Percentiles rank a stretch among this genome's conserved stretches.
phyloP scores from a whole-genome alignment of 2,329 filamentous ascomycete genomes.

The Ascosphaera apis region DNA sequence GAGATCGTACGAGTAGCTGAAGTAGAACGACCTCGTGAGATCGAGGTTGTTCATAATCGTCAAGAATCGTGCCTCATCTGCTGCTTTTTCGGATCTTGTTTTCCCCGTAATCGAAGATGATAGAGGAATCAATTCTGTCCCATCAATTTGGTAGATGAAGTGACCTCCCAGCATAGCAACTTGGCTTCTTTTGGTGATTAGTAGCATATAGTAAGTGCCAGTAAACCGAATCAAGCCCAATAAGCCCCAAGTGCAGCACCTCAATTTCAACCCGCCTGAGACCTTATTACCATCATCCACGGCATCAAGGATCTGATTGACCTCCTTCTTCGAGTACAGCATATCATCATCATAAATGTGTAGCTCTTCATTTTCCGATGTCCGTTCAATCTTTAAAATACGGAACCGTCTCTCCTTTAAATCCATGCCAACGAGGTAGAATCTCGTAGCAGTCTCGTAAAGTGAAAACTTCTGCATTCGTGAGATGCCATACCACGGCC shows the following conservation, averaged over 20 bases:
- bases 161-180: conserved; percentile 92
- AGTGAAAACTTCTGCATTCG: conserved; percentile 93
- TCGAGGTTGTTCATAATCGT: conserved; percentile 79
- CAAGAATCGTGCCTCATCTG: conserved; percentile 75
- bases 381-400: conserved; percentile 86
- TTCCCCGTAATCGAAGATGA: conserved; percentile 45
- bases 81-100: conserved; percentile 57
- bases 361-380: conserved; percentile 53
- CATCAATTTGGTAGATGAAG: conserved; percentile 87
- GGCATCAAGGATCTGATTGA: conserved; percentile 76
- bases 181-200: conserved; percentile 88
- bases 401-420: conserved; percentile 72
- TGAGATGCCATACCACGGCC: conserved; percentile 21
- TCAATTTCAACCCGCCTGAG: conserved; percentile 71
- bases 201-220: conserved; percentile 85
- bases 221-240: conserved; percentile 93
- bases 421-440: conserved; percentile 86
- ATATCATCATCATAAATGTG: conserved; percentile 85
- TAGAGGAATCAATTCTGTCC: conserved; percentile 72
- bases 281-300: conserved; percentile 89
- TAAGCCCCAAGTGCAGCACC: conserved; percentile 79
- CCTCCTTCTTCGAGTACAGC: conserved; percentile 75
- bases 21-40: conserved; percentile 80
- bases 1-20: conserved; percentile 94
- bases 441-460: conserved; percentile 82